Conservation (phyloP, 352 stramenopile genomes). For the Pythium phragmiticola region DNA sequence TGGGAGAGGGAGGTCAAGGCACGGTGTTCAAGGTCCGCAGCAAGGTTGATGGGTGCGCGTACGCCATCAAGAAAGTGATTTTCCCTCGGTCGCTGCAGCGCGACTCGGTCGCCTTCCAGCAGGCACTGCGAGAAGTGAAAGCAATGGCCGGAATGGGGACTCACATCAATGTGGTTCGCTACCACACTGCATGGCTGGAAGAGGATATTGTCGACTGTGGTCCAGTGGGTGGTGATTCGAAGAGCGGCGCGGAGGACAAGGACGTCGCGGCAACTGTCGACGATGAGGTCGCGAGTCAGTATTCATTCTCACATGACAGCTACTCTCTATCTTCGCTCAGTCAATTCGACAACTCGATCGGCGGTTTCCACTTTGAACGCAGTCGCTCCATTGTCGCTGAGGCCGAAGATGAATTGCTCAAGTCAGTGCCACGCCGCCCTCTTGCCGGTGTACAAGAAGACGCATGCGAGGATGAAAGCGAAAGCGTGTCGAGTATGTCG, state of each 20-base stretch:
- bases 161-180: slow-evolving; percentile 75
- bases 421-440: slow-evolving; percentile 10
- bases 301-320: slow-evolving; percentile 44
- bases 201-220: slow-evolving; percentile 29
- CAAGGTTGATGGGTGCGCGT: slow-evolving; percentile 67
- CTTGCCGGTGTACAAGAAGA: slow-evolving; percentile 18
- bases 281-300: slow-evolving; percentile 8
- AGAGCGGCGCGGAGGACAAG: slow-evolving; percentile 15
- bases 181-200: slow-evolving; percentile 82
- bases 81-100: slow-evolving; percentile 42
- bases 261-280: slow-evolving; percentile 15
- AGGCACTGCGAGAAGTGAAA: slow-evolving; percentile 71
- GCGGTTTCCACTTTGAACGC: slow-evolving; percentile 58
- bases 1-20: slow-evolving; percentile 74
- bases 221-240: slow-evolving; percentile 12
- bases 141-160: slow-evolving; percentile 71
- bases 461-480: slow-evolving; percentile 26
- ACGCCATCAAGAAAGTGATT: slow-evolving; percentile 78
- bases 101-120: slow-evolving; percentile 44
- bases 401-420: slow-evolving; percentile 23
- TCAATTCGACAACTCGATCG: slow-evolving; percentile 56
- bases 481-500: slow-evolving; percentile 1
- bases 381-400: slow-evolving; percentile 38
- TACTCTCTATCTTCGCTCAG: slow-evolving; percentile 48
- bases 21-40: slow-evolving; percentile 75